Conservation (phyloP, 257 asterid genomes). For the Euphrasia confusa region DNA sequence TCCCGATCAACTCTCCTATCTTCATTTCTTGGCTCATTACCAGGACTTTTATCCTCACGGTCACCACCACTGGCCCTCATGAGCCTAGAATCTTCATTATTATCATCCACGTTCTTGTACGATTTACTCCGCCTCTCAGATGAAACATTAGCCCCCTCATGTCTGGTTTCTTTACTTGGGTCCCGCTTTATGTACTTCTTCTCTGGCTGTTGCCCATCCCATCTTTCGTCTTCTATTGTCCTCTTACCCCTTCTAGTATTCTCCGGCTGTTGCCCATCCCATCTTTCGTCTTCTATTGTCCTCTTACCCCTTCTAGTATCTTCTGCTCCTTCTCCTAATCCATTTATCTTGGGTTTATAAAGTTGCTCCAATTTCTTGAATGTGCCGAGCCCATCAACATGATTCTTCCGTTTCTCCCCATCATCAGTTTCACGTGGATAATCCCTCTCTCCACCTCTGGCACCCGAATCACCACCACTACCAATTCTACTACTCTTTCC, state of each 20-base stretch:
- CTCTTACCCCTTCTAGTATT: constrained; percentile 31
- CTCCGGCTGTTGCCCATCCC: constrained; percentile 33
- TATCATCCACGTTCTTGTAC: constrained; percentile 26
- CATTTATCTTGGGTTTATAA: constrained; percentile 39
- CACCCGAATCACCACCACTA: constrained; percentile 30
- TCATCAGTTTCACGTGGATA: constrained; percentile 28
- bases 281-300: constrained; percentile 31
- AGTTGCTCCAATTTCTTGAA: constrained; percentile 46
- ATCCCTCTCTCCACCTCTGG: constrained; percentile 34
- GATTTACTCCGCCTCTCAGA: constrained; percentile 26
- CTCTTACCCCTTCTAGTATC: constrained; percentile 37
- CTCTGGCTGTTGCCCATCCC: constrained; percentile 33
- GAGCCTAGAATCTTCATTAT: constrained; percentile 26
- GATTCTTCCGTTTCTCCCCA: constrained; percentile 26
- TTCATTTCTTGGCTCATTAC: constrained; percentile 28
- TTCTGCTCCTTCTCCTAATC: constrained; percentile 29
- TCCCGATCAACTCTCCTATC: constrained; percentile 32
- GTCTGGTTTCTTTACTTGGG: constrained; percentile 31
- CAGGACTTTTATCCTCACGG: constrained; percentile 11
- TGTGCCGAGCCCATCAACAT: constrained; percentile 34
- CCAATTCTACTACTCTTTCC: constrained; percentile 25
- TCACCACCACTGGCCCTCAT: constrained; percentile 25
- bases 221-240: constrained; percentile 31
- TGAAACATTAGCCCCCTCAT: constrained; percentile 21
- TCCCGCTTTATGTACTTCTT: constrained; percentile 40